These are phyloP conservation scores for Colletotrichum cuscutae DNA, from an alignment of 2,329 filamentous ascomycete genomes.

Conservation along the genomic window DNA sequence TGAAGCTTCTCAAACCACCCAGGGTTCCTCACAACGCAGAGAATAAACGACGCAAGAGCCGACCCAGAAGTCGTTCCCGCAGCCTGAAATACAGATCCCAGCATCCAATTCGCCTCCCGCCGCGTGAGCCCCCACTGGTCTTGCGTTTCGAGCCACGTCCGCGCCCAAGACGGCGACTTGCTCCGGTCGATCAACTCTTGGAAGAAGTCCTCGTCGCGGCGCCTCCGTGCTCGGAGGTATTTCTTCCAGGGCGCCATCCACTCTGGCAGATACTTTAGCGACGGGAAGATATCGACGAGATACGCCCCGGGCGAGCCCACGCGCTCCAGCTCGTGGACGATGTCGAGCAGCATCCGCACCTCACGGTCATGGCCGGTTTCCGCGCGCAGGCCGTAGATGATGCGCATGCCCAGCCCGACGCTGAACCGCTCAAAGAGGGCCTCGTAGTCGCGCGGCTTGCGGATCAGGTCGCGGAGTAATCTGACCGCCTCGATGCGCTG, in stretches of 20 bases:
- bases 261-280: conserved; percentile 42
- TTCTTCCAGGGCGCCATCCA: conserved; percentile 40
- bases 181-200: conserved; percentile 27
- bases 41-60: conserved; percentile 40
- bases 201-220: conserved; percentile 28
- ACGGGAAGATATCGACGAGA: conserved; percentile 45
- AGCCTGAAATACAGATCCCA: conserved; percentile 47
- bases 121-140: conserved; percentile 34
- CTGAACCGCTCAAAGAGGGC: conserved; percentile 51
- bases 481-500: conserved; percentile 44
- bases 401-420: conserved; percentile 51
- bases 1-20: conserved; percentile 47
- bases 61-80: conserved; percentile 49
- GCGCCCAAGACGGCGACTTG: conserved; percentile 20
- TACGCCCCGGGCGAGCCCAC: conserved; percentile 44
- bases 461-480: conserved; percentile 45
- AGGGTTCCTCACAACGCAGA: conserved; percentile 44
- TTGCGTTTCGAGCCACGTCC: conserved; percentile 1
- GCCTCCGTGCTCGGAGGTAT: conserved; percentile 33
- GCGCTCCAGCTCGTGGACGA: conserved; percentile 46
- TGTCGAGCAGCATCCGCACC: conserved; percentile 43
- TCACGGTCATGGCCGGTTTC: conserved; percentile 45
- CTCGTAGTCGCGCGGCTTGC: conserved; percentile 47
- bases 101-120: conserved; percentile 42
- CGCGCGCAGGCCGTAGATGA: conserved; percentile 49